Percentiles rank a stretch among this genome's conserved stretches.
Conservation (phyloP, 1,139 yeast species). For the Suhomyces bribrorum region DNA sequence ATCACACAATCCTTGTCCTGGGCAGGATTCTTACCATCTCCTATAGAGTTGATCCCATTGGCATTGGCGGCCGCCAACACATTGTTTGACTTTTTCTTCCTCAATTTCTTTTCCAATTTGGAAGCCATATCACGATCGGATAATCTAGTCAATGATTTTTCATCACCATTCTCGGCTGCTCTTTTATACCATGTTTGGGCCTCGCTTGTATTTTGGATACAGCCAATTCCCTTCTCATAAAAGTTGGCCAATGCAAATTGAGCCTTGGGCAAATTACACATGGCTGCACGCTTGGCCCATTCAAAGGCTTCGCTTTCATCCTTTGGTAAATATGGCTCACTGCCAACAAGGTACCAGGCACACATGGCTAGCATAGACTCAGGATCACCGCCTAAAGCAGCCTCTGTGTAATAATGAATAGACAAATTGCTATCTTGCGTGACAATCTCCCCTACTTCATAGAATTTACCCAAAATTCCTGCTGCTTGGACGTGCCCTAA, state of each 20-base stretch:
- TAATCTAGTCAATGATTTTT: slow-evolving; percentile 53
- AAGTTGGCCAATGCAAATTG: slow-evolving; percentile 87
- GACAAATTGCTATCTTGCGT: slow-evolving; percentile 83
- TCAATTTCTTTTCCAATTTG: slow-evolving; percentile 31
- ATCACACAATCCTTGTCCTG: slow-evolving; percentile 49
- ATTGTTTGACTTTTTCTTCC: slow-evolving; percentile 23
- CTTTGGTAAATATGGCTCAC: slow-evolving; percentile 74
- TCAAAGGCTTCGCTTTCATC: slow-evolving; percentile 88
- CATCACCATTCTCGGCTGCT: slow-evolving; percentile 77
- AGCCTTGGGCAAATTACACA: slow-evolving; percentile 72
- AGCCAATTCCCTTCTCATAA: slow-evolving; percentile 85
- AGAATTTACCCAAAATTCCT: slow-evolving; percentile 74
- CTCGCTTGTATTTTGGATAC: slow-evolving; percentile 55
- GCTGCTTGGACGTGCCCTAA: slow-evolving; percentile 84
- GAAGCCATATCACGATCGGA: slow-evolving; percentile 35
- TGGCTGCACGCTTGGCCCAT: slow-evolving; percentile 91
- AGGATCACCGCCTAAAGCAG: slow-evolving; percentile 86
- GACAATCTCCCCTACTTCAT: slow-evolving; percentile 80
- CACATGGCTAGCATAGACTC: slow-evolving; percentile 90
- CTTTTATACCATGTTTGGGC: slow-evolving; percentile 75
- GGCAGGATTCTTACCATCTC: slow-evolving; percentile 20
- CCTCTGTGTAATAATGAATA: slow-evolving; percentile 89
- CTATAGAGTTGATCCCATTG: slow-evolving; percentile 7
- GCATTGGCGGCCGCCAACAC: slow-evolving; percentile 12
- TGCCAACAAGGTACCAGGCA: slow-evolving; percentile 95